A percentile compares a stretch with the other conserved stretches of the same genome.
phyloP scores from a whole-genome alignment of 176 grass and related monocot genomes.

The Triticum aestivum region IWGSC_CS_RefSeq_v2.1 NC_057800.1:725761689-725762188 shows the following conservation, averaged over 20 bases:
- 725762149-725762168: too few relatives aligned
- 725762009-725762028: slow-evolving; percentile 43
- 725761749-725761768: neutral
- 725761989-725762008: slow-evolving; percentile 80
- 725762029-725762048: slow-evolving; percentile 14
- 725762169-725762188: too few relatives aligned
- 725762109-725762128: too few relatives aligned
- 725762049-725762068: slow-evolving; percentile 11
- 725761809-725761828: neutral
- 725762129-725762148: too few relatives aligned
- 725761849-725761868: slow-evolving; percentile 6
- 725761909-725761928: slow-evolving; percentile 84
- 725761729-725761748: neutral
- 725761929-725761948: slow-evolving; percentile 93
- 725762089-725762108: neutral
- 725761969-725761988: slow-evolving; percentile 89
- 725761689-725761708: slow-evolving; percentile 7
- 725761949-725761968: slow-evolving; percentile 72
- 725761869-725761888: slow-evolving; percentile 1
- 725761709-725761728: neutral
- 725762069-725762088: neutral
- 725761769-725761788: slow-evolving; percentile 8
- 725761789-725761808: neutral
- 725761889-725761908: slow-evolving; percentile 52
- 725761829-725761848: neutral